Conservation (phyloP, 2,329 filamentous ascomycete species). For the Trichoderma sp. region DNA sequence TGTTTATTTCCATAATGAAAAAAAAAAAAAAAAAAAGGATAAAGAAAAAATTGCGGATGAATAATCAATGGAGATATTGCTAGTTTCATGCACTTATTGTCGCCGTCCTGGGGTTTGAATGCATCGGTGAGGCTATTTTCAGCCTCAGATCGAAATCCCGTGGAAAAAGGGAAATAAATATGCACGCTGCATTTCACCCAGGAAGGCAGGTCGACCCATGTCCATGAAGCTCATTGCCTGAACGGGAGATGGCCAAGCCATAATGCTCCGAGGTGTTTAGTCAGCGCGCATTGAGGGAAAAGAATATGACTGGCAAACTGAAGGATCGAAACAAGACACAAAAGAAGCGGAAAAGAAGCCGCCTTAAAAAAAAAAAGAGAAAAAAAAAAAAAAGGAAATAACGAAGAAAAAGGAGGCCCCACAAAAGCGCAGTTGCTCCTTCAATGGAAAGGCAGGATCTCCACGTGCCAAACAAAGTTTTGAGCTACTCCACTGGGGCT, state of each 20-base stretch:
- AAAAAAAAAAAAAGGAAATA: neutral
- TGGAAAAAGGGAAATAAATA: neutral
- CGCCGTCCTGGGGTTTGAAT: no score
- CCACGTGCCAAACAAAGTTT: slow-evolving; percentile 11
- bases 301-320: neutral
- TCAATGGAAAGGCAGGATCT: neutral
- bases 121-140: no score
- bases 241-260: neutral
- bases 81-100: neutral
- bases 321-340: neutral
- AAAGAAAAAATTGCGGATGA: neutral
- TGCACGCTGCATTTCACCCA: neutral
- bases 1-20: neutral
- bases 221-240: neutral
- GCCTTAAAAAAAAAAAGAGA: neutral
- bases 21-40: neutral
- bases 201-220: neutral
- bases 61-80: neutral
- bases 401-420: neutral
- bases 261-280: neutral
- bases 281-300: neutral
- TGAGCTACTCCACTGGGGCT: neutral
- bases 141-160: neutral
- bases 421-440: neutral
- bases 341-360: neutral